Evolutionary conservation across 2,329 filamentous ascomycete genomes (phyloP).

Genomic region (Helotiales sp.): DNA sequence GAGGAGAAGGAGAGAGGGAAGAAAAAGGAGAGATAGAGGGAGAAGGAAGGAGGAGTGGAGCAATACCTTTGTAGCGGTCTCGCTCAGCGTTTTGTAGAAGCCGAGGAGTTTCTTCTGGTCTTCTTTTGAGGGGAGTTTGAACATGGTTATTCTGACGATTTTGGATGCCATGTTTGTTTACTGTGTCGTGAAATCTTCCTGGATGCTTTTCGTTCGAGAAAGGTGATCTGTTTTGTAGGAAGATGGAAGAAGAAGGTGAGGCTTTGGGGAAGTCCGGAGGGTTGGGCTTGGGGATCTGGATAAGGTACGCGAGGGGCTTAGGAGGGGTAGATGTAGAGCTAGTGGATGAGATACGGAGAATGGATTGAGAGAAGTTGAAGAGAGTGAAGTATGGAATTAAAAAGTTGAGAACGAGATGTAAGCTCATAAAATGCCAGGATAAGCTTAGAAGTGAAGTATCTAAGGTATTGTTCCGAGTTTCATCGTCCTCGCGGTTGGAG

Average conservation of each 20-base stretch:
- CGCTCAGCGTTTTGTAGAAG: constrained; percentile 34
- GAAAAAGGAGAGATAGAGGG: background rate
- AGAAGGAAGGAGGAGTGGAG: background rate
- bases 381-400: background rate
- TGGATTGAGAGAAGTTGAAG: background rate
- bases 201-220: background rate
- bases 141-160: constrained; percentile 52
- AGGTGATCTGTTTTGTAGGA: background rate
- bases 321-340: background rate
- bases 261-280: background rate
- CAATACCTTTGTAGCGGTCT: constrained; percentile 43
- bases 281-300: background rate
- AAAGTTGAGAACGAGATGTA: background rate
- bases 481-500: background rate
- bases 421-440: background rate
- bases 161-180: constrained; percentile 11
- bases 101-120: constrained; percentile 45
- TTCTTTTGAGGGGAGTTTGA: constrained; percentile 50
- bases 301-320: background rate
- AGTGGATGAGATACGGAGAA: background rate
- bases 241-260: background rate
- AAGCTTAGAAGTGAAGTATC: background rate
- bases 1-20: background rate
- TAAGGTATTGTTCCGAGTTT: background rate
- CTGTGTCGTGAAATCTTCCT: no score